These are phyloP conservation scores for Blakeslea trispora DNA, from an alignment of 371 early-diverging fungal genomes.

Conservation along the genomic window DNA sequence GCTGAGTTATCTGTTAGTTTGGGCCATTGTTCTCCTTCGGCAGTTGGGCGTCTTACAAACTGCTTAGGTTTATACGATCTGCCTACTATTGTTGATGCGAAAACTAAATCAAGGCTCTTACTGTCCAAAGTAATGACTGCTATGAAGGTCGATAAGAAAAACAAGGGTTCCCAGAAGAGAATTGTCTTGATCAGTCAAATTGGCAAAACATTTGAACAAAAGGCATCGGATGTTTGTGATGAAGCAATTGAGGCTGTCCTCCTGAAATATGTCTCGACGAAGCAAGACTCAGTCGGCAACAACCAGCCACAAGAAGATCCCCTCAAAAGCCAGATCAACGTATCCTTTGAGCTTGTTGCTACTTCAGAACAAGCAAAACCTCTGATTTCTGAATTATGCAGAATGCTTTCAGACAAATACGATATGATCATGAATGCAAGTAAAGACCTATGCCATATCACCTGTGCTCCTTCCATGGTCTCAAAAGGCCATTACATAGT, in stretches of 20 bases:
- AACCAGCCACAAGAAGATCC: constrained; percentile 12
- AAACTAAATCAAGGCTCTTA: constrained; percentile 41
- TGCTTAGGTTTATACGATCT: constrained; percentile 81
- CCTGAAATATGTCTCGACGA: constrained; percentile 60
- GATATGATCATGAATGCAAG: background rate
- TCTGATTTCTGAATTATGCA: background rate
- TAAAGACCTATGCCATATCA: background rate
- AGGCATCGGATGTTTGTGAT: constrained; percentile 76
- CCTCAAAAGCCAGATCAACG: background rate
- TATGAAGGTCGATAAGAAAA: constrained; percentile 94
- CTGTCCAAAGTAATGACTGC: constrained; percentile 78
- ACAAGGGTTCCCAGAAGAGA: constrained; percentile 78
- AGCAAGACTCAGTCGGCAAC: constrained; percentile 9
- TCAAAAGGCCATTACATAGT: background rate
- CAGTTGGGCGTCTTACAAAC: constrained; percentile 76
- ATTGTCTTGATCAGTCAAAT: constrained; percentile 81
- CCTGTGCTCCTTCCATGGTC: background rate
- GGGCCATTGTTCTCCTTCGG: constrained; percentile 71
- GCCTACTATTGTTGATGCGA: constrained; percentile 72
- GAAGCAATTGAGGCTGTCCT: constrained; percentile 72
- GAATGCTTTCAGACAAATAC: background rate
- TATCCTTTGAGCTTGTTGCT: background rate
- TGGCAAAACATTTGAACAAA: constrained; percentile 77
- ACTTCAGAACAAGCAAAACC: background rate
- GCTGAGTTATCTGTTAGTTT: constrained; percentile 82